Percentiles rank a stretch among this genome's conserved stretches.
phyloP scores from a whole-genome alignment of 1,284 basidiomycete genomes.

The Ceratobasidium sp. region DNA sequence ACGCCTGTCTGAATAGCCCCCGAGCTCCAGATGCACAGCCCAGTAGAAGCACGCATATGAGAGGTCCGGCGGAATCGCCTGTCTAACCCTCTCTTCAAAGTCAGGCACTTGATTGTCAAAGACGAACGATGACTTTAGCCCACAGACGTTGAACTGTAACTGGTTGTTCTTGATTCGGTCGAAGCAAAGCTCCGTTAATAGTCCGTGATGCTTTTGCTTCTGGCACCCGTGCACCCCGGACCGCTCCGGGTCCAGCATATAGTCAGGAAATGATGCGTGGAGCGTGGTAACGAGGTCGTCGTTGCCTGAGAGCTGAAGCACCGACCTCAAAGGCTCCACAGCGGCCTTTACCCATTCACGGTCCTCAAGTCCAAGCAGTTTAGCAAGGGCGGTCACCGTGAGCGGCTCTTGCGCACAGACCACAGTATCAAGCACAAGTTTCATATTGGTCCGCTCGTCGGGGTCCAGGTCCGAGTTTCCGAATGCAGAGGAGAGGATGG shows the following conservation, averaged over 20 bases:
- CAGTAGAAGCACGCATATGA: not conserved
- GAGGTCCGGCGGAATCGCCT: not conserved
- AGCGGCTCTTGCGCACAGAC: not conserved
- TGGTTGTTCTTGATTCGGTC: not conserved
- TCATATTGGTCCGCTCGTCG: not conserved
- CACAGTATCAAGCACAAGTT: not conserved
- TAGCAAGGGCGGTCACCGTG: not conserved
- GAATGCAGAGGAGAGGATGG: not conserved
- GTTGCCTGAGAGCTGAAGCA: not conserved
- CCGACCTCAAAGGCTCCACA: not conserved
- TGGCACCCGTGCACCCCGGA: not conserved
- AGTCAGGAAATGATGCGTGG: constrained; percentile 8
- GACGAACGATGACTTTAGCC: not conserved
- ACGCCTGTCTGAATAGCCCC: not conserved
- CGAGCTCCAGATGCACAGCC: not conserved
- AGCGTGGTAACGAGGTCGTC: not conserved
- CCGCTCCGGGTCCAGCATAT: not conserved
- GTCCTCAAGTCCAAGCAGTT: not conserved
- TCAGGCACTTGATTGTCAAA: not conserved
- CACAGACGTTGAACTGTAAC: not conserved
- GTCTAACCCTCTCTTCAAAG: not conserved
- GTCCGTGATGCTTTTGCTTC: not conserved
- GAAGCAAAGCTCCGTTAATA: not conserved
- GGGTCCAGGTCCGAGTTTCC: not conserved
- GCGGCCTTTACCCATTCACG: not conserved